Conservation (phyloP, 1,139 yeast species). For the Candida buenavistaensis region DNA sequence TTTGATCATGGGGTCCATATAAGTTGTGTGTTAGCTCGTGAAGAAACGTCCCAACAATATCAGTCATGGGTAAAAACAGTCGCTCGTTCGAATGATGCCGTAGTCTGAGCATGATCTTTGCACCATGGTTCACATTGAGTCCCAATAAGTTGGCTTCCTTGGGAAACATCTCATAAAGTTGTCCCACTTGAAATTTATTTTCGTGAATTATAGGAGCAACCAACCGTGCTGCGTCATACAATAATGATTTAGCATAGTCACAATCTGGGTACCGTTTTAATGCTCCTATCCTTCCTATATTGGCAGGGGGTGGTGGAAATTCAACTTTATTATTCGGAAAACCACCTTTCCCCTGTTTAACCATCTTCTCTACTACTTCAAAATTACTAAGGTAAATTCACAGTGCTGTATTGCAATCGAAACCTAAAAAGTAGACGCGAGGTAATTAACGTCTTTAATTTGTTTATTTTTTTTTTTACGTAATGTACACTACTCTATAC, state of each 20-base stretch:
- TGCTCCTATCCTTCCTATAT: conserved; percentile 54
- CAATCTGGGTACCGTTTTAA: conserved; percentile 53
- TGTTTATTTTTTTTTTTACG: too few species aligned
- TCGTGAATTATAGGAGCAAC: conserved; percentile 78
- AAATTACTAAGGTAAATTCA: too few species aligned
- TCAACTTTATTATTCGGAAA: conserved; percentile 12
- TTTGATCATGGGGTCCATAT: conserved; percentile 76
- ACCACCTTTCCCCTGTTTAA: conserved; percentile 15
- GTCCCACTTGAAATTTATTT: conserved; percentile 63
- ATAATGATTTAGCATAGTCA: conserved; percentile 56
- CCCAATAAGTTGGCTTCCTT: conserved; percentile 67
- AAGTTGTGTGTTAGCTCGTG: conserved; percentile 87
- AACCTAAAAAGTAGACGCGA: too few species aligned
- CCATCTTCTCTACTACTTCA: too few species aligned
- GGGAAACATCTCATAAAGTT: conserved; percentile 85
- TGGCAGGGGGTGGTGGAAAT: conserved; percentile 45
- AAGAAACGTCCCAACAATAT: conserved; percentile 76
- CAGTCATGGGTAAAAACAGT: conserved; percentile 65
- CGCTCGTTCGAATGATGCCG: conserved; percentile 57
- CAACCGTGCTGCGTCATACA: conserved; percentile 59
- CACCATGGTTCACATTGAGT: conserved; percentile 82
- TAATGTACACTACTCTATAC: too few species aligned
- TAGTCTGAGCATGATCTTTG: conserved; percentile 69
- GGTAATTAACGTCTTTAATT: too few species aligned
- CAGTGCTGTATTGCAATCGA: too few species aligned